Conservation (phyloP, 129 eudicot genomes). For the sunflower (Helianthus annuus) region HanXRQr2.0-SUNRISE NC_035444.2:28167421-28167920, state of each 20-base stretch:
- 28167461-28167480: neutral
- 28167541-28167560: neutral
- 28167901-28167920: too few species aligned
- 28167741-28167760: neutral
- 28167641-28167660: conserved; percentile 2
- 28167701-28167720: neutral
- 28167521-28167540: neutral
- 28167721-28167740: neutral
- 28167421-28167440: neutral
- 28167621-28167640: conserved; percentile 21
- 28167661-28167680: neutral
- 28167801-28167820: neutral
- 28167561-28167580: conserved; percentile 1
- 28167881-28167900: too few species aligned
- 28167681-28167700: conserved; percentile 15
- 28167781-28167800: neutral
- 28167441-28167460: neutral
- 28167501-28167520: neutral
- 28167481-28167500: neutral
- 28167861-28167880: too few species aligned
- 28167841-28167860: neutral
- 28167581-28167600: neutral
- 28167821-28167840: neutral
- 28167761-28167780: neutral
- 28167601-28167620: neutral